These are phyloP conservation scores for Didymellaceae sp. DNA, from an alignment of 2,329 filamentous ascomycete genomes.

Conservation along the genomic window DNA sequence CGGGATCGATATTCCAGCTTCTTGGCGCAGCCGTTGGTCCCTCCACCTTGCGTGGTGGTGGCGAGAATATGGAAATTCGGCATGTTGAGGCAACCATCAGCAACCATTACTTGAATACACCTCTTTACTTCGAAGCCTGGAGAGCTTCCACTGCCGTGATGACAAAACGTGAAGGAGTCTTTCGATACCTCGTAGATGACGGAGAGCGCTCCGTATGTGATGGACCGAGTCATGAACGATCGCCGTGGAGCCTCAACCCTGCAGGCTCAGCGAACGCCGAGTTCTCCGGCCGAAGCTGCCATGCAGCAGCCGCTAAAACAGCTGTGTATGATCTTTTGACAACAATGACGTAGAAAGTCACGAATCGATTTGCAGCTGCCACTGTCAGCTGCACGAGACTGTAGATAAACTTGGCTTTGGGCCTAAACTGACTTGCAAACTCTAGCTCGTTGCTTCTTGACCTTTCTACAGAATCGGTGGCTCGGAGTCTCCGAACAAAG, in stretches of 20 bases:
- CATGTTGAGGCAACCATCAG: slow-evolving; percentile 6
- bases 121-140: neutral
- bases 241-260: slow-evolving; percentile 10
- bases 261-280: slow-evolving; percentile 32
- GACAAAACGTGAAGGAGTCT: too few species aligned
- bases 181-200: neutral
- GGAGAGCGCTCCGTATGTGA: neutral
- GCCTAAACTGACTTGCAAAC: slow-evolving; percentile 13
- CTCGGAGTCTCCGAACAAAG: slow-evolving; percentile 1
- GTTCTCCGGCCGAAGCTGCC: slow-evolving; percentile 30
- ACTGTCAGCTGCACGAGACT: slow-evolving; percentile 39
- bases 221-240: slow-evolving; percentile 5
- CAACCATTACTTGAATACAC: neutral
- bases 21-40: neutral
- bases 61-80: slow-evolving; percentile 12
- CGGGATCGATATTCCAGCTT: neutral
- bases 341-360: slow-evolving; percentile 36
- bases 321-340: slow-evolving; percentile 25
- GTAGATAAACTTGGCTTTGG: slow-evolving; percentile 26
- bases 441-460: slow-evolving; percentile 12
- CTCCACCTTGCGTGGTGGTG: slow-evolving; percentile 6
- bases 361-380: slow-evolving; percentile 11
- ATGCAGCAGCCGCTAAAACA: slow-evolving; percentile 25
- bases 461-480: slow-evolving; percentile 2
- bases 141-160: too few species aligned